A percentile compares a stretch with the other conserved stretches of the same genome.
Conservation (phyloP, 768 basidiomycete species). For the Calocybe cyanea region DNA sequence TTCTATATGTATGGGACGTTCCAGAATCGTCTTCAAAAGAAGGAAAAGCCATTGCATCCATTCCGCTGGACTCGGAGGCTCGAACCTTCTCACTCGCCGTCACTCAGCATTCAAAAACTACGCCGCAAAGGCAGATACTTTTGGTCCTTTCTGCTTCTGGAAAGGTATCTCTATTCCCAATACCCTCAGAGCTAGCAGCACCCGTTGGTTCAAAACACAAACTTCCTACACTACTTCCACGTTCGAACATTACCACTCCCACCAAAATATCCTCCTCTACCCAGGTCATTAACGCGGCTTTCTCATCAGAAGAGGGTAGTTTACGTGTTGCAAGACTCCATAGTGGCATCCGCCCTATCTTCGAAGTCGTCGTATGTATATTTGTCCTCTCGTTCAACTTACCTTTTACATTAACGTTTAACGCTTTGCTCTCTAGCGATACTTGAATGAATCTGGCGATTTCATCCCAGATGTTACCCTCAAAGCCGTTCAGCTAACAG, state of each 20-base stretch:
- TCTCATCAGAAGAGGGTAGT: conserved; percentile 37
- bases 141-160: conserved; percentile 59
- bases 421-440: conserved; percentile 41
- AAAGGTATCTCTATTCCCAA: conserved; percentile 52
- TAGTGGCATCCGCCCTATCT: conserved; percentile 55
- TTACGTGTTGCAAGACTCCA: conserved; percentile 52
- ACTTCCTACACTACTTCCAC: conserved; percentile 48
- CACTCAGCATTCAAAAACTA: conserved; percentile 20
- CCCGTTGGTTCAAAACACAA: conserved; percentile 38
- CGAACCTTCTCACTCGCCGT: conserved; percentile 36
- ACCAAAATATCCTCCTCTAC: conserved; percentile 33
- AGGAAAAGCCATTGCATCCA: conserved; percentile 55
- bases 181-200: conserved; percentile 42
- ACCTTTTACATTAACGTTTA: conserved; percentile 7
- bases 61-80: conserved; percentile 64
- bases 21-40: conserved; percentile 35
- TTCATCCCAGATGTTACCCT: conserved; percentile 50
- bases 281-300: conserved; percentile 44
- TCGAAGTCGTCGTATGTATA: conserved; percentile 53
- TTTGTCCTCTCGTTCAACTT: background rate
- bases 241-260: conserved; percentile 40
- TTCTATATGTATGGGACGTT: conserved; percentile 59
- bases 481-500: conserved; percentile 27
- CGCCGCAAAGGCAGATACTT: conserved; percentile 33
- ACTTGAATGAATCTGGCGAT: conserved; percentile 48